phyloP scores from a whole-genome alignment of 306 rosid species.

The Cotoneaster glaucophyllus region DNA sequence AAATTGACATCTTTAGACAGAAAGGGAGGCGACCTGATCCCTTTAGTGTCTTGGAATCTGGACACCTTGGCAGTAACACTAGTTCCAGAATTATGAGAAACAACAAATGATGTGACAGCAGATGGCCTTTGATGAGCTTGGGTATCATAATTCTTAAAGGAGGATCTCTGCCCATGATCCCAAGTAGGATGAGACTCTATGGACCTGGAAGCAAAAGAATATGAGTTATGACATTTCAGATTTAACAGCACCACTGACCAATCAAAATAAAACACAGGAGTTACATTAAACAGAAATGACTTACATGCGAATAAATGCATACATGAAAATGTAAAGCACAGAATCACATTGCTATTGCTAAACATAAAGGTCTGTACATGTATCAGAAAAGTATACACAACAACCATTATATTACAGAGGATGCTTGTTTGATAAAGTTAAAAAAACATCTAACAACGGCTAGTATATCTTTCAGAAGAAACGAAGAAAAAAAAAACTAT shows the following conservation, averaged over 20 bases:
- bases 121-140: slow-evolving; percentile 38
- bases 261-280: neutral
- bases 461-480: neutral
- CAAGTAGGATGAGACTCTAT: slow-evolving; percentile 31
- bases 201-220: slow-evolving; percentile 29
- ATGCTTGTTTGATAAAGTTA: neutral
- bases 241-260: neutral
- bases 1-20: slow-evolving; percentile 30
- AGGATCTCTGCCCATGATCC: slow-evolving; percentile 24
- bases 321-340: neutral
- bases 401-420: neutral
- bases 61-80: slow-evolving; percentile 44
- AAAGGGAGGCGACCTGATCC: slow-evolving; percentile 35
- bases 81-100: slow-evolving; percentile 32
- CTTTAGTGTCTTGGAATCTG: slow-evolving; percentile 33
- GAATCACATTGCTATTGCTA: neutral
- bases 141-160: slow-evolving; percentile 26
- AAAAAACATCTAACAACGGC: neutral
- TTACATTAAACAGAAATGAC: neutral
- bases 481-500: neutral
- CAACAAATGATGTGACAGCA: slow-evolving; percentile 31
- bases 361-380: neutral
- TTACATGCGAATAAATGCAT: neutral
- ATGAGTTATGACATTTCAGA: neutral
- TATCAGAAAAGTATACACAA: neutral